These are phyloP conservation scores for Boeremia lycopersici DNA, from an alignment of 2,329 filamentous ascomycete genomes.

Conservation along the genomic window DNA sequence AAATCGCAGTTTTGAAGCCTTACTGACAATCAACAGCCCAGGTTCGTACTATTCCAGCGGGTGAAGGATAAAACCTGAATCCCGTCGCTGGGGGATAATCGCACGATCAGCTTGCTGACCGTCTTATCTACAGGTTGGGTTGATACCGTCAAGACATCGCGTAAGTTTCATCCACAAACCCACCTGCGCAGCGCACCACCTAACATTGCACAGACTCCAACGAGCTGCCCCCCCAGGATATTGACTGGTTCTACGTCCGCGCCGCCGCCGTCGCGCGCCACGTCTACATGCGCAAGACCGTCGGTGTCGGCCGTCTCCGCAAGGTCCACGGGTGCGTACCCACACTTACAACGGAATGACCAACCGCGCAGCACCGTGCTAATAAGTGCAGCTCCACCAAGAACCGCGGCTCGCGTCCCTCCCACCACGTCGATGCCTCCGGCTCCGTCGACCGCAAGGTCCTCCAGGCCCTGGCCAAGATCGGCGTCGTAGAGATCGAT, in stretches of 20 bases:
- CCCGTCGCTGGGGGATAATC: conserved; percentile 59
- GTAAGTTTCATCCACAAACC: conserved; percentile 29
- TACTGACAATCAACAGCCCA: conserved; percentile 55
- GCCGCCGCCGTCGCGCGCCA: conserved; percentile 95
- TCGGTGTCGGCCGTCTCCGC: conserved; percentile 96
- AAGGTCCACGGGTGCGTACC: conserved; percentile 75
- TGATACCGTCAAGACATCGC: conserved; percentile 97
- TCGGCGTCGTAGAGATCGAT: conserved; percentile 95
- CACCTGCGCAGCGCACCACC: not conserved
- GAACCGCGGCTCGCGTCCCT: conserved; percentile 93
- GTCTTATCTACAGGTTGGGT: conserved; percentile 81
- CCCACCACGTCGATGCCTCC: conserved; percentile 93
- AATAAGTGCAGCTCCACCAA: conserved; percentile 66
- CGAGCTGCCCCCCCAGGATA: conserved; percentile 96
- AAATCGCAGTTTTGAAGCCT: not conserved
- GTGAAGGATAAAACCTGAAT: conserved; percentile 57
- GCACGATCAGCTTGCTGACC: conserved; percentile 50
- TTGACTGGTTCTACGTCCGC: conserved; percentile 93
- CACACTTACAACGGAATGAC: not conserved
- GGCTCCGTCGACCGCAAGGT: conserved; percentile 97
- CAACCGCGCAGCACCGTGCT: not conserved
- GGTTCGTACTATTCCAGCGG: conserved; percentile 64
- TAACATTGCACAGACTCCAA: conserved; percentile 67
- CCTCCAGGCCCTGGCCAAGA: conserved; percentile 98
- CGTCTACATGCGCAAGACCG: conserved; percentile 99